Base-by-base conservation (phyloP, 23 red algal species). In the Chondrus crispus region DNA sequence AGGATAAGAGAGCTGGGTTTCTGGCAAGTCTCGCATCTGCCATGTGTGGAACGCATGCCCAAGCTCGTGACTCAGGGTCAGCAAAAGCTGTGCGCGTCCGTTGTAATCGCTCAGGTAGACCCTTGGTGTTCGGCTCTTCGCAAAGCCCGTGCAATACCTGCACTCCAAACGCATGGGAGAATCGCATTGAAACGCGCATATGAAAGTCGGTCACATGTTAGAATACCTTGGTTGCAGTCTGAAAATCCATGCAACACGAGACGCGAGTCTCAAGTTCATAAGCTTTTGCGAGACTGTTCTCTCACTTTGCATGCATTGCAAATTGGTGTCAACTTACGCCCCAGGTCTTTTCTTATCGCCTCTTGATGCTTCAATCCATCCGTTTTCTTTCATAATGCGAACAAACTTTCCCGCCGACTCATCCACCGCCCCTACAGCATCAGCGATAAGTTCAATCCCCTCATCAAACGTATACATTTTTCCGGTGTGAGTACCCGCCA, bases 71-170 rank as follows among this genome's bases (percentile, higher is more conserved):
- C 82, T 83, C 20, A 80, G 53, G 29, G 92, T 94, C 69, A 88
- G 20, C 3, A 94, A 74, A 41, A 94, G 71, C 29, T 71, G 52
- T 36, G 92, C 82, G 20, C 92, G 55, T 68, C 92, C 92, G 49
- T 94, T 94, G 74, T 94, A 94, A 52, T 94, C 92, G 32, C 85
- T 90, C 1, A 95, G 43, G 82, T 91, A 91, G 18, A 95, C 93
- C 5, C 93, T 57, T 29, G 93, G 93, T 29, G 84, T 91, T 30
- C 93, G 40, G 22, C 85, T 88, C 60, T 95, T 95, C 3, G 85
- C 30, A 85, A 95, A 95, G 2, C 80, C 85, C 5, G 93, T 95
- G 72, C 88, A 91, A 36, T 83, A 95, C 52, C 87, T 90, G 72
- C 40, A 33, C 20, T 9, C 18, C 60, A 66, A 7, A n/a, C n/a